Base-by-base conservation (phyloP, 2,329 filamentous ascomycete genomes). In the Claviceps sp. region DNA sequence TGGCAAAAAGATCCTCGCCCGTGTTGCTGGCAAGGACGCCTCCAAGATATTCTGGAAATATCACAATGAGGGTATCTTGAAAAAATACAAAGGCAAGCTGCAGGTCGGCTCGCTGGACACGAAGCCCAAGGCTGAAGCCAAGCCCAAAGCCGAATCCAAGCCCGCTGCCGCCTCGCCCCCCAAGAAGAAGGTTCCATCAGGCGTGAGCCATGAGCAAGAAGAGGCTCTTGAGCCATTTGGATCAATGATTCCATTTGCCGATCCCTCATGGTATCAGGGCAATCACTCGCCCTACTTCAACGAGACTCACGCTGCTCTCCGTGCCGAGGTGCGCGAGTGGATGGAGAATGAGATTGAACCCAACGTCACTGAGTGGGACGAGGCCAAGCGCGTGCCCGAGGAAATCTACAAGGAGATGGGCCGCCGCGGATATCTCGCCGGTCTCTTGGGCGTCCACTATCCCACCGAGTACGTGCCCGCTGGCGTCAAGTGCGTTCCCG, bases 271-370 rank as follows among this genome's bases (percentile, higher is more conserved):
- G 93, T 96, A 96, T 70, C 90, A 95, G 68, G 84, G 84, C 59
- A 88, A 95, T 71, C 87, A 95, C 73, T 95, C 91, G 1, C 88
- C 91, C 30, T 97, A 96, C 78, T 95, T 85, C 78, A 96, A 96
- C 72, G 85, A 95, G 70, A 83, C 88, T 5, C 93, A 98, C 70
- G 90, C 82, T 52, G 89, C 88, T 50, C 84, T 98, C 48, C 88
- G 93, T 55, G 84, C 82, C 58, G 93, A 98, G 74, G 77, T 96
- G 55, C 86, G 93, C 63, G 79, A 89, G 73, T 98, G 90, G 90
- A 81, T 98, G 52, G 87, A 95, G 55, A 79, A 76, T 52, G 87
- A 88, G 61, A 84, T 97, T 66, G 89, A 95, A 74, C 91, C 93
- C 22, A 78, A 91, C 61, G 88, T 97, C 52, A 86, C 82, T 42